phyloP scores from a whole-genome alignment of 352 stramenopile genomes.

The Globisporangium megalacanthum region DNA sequence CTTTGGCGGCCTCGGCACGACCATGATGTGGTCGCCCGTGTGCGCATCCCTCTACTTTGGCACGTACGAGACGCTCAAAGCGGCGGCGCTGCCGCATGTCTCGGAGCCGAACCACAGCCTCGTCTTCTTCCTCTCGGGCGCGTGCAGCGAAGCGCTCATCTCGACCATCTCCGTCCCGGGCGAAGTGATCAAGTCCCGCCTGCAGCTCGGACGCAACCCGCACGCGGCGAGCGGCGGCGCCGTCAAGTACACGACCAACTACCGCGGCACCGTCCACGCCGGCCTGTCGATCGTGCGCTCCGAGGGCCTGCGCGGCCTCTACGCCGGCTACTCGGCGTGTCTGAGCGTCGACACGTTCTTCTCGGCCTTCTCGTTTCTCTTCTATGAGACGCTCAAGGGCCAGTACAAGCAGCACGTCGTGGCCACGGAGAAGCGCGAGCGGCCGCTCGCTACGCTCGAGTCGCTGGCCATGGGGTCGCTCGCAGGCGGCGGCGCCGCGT shows the following conservation, averaged over 20 bases:
- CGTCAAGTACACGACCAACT: slow-evolving; percentile 70
- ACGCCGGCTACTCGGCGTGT: slow-evolving; percentile 69
- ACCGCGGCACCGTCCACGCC: slow-evolving; percentile 54
- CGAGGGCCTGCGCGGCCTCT: slow-evolving; percentile 63
- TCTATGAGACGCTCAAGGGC: slow-evolving; percentile 71
- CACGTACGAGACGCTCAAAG: slow-evolving; percentile 76
- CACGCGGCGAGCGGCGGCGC: slow-evolving; percentile 56
- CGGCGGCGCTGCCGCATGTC: slow-evolving; percentile 29
- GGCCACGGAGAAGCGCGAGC: slow-evolving; percentile 22
- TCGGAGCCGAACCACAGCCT: slow-evolving; percentile 40
- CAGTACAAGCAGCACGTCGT: slow-evolving; percentile 36
- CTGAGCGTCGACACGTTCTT: slow-evolving; percentile 78
- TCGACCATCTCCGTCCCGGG: slow-evolving; percentile 66
- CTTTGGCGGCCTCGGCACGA: slow-evolving; percentile 70
- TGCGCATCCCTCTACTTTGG: slow-evolving; percentile 74
- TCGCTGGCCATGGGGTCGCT: slow-evolving; percentile 53
- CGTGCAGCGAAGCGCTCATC: slow-evolving; percentile 60
- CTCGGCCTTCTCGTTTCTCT: slow-evolving; percentile 80
- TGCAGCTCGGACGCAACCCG: slow-evolving; percentile 76
- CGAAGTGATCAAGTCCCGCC: slow-evolving; percentile 76
- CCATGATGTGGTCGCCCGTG: slow-evolving; percentile 63
- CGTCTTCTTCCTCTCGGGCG: slow-evolving; percentile 69
- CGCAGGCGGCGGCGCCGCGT: slow-evolving; percentile 52
- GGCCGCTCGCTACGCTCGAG: slow-evolving; percentile 40
- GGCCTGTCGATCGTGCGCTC: slow-evolving; percentile 51